These are phyloP conservation scores for Scutellaria baicalensis DNA, from an alignment of 257 asterid genomes.

Conservation along the genomic window DNA sequence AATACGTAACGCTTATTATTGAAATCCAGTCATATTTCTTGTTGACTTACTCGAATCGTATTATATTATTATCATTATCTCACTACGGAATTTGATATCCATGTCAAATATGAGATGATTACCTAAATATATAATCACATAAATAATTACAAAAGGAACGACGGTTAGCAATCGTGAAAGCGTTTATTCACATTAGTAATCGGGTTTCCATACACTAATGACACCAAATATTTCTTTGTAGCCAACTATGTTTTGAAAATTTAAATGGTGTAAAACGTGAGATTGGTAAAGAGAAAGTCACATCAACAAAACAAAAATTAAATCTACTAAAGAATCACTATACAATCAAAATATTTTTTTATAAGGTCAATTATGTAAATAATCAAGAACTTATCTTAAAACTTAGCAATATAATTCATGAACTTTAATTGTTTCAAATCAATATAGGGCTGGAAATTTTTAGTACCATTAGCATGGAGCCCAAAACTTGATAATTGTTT, in stretches of 20 bases:
- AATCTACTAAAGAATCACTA: background rate
- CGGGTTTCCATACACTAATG: background rate
- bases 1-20: background rate
- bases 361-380: too few relatives aligned
- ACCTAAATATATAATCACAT: too few relatives aligned
- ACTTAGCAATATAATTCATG: too few relatives aligned
- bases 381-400: too few relatives aligned
- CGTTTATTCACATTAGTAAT: background rate
- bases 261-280: too few relatives aligned
- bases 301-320: background rate
- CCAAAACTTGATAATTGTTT: too few relatives aligned
- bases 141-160: background rate
- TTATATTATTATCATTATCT: background rate
- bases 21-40: background rate
- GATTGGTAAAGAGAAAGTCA: background rate
- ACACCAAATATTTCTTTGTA: too few relatives aligned
- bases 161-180: background rate
- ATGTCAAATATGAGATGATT: background rate
- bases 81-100: background rate
- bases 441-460: too few relatives aligned
- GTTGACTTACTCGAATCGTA: background rate
- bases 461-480: too few relatives aligned
- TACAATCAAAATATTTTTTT: background rate
- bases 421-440: too few relatives aligned
- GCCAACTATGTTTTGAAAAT: too few relatives aligned